Conservation (phyloP, 495 filamentous ascomycete species). For the Zalerion maritima region DNA sequence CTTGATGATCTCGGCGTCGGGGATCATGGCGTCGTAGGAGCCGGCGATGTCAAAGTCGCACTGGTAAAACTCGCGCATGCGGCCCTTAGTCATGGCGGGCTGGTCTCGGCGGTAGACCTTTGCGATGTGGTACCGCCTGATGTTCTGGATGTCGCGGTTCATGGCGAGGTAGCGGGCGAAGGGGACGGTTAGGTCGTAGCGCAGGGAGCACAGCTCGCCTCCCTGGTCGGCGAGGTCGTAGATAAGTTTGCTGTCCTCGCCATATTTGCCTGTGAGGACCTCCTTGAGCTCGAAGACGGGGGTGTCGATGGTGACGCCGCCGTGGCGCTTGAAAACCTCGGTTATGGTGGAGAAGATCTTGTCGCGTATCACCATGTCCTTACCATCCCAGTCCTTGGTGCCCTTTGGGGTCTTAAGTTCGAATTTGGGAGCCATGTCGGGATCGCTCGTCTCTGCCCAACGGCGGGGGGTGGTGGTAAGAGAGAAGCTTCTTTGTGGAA, state of each 20-base stretch:
- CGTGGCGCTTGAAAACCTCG: slow-evolving; percentile 79
- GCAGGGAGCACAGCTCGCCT: slow-evolving; percentile 68
- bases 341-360: slow-evolving; percentile 73
- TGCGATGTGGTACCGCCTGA: slow-evolving; percentile 81
- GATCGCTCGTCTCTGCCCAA: too few relatives aligned
- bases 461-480: too few relatives aligned
- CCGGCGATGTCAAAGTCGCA: slow-evolving; percentile 97
- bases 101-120: slow-evolving; percentile 78
- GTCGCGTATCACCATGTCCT: slow-evolving; percentile 65
- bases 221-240: slow-evolving; percentile 80
- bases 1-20: slow-evolving; percentile 82
- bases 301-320: slow-evolving; percentile 74
- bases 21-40: slow-evolving; percentile 80
- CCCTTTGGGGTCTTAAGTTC: slow-evolving; percentile 36
- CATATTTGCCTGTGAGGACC: slow-evolving; percentile 78
- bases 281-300: slow-evolving; percentile 67
- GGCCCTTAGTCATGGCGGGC: slow-evolving; percentile 68
- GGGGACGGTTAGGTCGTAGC: slow-evolving; percentile 87
- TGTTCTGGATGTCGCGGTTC: slow-evolving; percentile 56
- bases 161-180: slow-evolving; percentile 80
- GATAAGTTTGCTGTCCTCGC: slow-evolving; percentile 82
- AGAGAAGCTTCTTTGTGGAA: too few relatives aligned
- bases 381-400: slow-evolving; percentile 44
- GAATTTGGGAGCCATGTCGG: slow-evolving; percentile 25
- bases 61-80: slow-evolving; percentile 95